A percentile compares a stretch with the other conserved stretches of the same genome.
Evolutionary conservation across 169 alveolate genomes (phyloP).

Genomic region (Plasmodium knowlesi): DNA sequence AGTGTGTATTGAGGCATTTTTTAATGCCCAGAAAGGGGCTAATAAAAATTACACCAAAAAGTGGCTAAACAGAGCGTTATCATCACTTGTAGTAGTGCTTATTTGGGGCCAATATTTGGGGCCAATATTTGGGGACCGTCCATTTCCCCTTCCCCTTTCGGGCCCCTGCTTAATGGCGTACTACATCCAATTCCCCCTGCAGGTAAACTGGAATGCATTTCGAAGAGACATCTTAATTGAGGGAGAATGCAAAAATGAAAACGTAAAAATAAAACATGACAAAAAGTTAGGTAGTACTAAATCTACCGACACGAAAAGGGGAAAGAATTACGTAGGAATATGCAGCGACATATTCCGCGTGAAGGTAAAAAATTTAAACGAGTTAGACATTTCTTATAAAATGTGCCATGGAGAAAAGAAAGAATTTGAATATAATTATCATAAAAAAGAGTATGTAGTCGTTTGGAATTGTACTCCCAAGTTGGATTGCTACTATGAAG

Average conservation of each 20-base stretch:
- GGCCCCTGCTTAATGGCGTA: not conserved
- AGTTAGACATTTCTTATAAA: constrained; percentile 34
- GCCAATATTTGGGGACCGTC: not conserved
- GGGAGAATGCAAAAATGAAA: constrained; percentile 43
- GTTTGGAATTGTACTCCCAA: constrained; percentile 14
- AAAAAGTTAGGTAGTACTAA: constrained; percentile 1
- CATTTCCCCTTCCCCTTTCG: not conserved
- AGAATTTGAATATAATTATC: constrained; percentile 51
- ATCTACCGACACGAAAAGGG: not conserved
- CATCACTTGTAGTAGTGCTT: not conserved
- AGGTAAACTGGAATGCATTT: constrained; percentile 36
- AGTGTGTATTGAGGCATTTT: not conserved
- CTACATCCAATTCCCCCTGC: not conserved
- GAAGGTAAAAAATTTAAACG: constrained; percentile 50
- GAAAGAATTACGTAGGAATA: constrained; percentile 31
- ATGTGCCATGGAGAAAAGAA: not conserved
- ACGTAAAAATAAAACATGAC: constrained; percentile 23
- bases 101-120: not conserved
- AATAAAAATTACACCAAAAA: not conserved
- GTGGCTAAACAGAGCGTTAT: not conserved
- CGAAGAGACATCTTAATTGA: constrained; percentile 22
- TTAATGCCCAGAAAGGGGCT: not conserved
- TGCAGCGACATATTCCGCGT: constrained; percentile 26
- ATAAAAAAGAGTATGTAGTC: constrained; percentile 11
- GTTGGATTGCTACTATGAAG: constrained; percentile 33